These are phyloP conservation scores for Obelidium mucronatum DNA, from an alignment of 192 early-diverging fungal species.

Conservation along the genomic window DNA sequence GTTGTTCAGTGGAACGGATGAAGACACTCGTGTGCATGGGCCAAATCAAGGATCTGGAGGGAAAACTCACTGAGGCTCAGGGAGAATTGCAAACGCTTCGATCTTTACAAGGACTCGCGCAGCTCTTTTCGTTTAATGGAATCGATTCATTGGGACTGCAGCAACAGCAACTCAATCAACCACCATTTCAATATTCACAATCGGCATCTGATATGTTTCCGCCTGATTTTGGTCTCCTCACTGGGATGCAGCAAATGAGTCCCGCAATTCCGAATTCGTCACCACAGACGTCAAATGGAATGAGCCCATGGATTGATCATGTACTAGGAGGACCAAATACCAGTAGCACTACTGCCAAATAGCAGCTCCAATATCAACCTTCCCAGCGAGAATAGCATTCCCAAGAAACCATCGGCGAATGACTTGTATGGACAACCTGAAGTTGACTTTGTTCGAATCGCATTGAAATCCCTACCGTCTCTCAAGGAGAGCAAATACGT, in stretches of 20 bases:
- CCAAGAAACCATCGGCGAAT: conserved; percentile 5
- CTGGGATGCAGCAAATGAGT: too few species aligned
- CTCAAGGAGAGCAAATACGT: conserved; percentile 11
- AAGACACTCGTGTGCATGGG: background rate
- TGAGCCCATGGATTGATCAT: background rate
- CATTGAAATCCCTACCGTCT: conserved; percentile 5
- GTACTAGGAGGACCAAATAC: background rate
- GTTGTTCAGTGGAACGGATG: background rate
- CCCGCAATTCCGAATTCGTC: too few species aligned
- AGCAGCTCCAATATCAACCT: background rate
- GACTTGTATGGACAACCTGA: conserved; percentile 9
- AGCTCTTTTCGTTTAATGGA: background rate
- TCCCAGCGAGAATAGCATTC: background rate
- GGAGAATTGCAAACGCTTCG: background rate
- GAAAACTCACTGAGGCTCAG: background rate
- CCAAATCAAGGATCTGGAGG: background rate
- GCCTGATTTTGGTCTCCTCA: background rate
- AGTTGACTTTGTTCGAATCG: background rate
- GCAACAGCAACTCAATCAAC: background rate
- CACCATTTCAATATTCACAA: background rate
- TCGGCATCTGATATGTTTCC: background rate
- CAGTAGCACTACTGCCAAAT: background rate
- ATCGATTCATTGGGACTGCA: background rate
- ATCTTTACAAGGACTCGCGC: too few species aligned
- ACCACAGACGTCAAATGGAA: too few species aligned